Base-by-base conservation (phyloP, 2,329 filamentous ascomycete genomes). In the Chrysoporthe austroafricana region DNA sequence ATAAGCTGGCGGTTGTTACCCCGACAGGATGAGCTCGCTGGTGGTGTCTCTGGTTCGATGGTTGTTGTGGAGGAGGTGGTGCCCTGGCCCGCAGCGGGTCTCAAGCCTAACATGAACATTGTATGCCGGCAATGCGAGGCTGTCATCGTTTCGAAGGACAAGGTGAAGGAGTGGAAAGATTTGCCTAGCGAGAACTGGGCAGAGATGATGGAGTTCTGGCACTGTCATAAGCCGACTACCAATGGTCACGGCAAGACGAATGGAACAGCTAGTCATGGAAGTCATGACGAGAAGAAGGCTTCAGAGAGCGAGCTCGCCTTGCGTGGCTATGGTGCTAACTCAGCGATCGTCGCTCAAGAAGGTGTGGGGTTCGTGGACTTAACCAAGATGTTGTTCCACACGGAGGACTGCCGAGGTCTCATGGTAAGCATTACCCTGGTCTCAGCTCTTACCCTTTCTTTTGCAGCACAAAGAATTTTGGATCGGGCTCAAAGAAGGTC, bases 191-290 rank as follows among this genome's bases (percentile, higher is more conserved):
- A 97, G 73, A 95, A 97, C 75, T 99, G 96, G 96, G 96, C 96
- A 0, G 96, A 99, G 80, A 97, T 99, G 94, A 99, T 99, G 96
- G 96, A 99, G 78, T 97, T 99, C 73, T 99, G 96, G 96, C 96
- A 99, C 79, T 99, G 96, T 75, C 96, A 99, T 78, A 98, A 98
- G 79, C 96, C 96, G 1, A 34, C 46, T 1, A 48, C 4, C 34
- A 58, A 44, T n/a, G 79, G 83, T 50, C 85, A 89, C 69, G 83
- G 88, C 66, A 82, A 88, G 70, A 77, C 77, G 63, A 52, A 54
- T 26, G 61, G 39, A 56, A 66, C 39, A 13, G n/a, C 52, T 39
- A 69, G 67, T 52, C 64, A 74, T 21, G 64, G 71, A 36, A 61
- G 73, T 42, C 68, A 72, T 11, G 64, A 70, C 13, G 57, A 63